These are phyloP conservation scores for Magnusiomyces tetraspermus DNA, from an alignment of 1,139 yeast genomes.

Conservation along the genomic window DNA sequence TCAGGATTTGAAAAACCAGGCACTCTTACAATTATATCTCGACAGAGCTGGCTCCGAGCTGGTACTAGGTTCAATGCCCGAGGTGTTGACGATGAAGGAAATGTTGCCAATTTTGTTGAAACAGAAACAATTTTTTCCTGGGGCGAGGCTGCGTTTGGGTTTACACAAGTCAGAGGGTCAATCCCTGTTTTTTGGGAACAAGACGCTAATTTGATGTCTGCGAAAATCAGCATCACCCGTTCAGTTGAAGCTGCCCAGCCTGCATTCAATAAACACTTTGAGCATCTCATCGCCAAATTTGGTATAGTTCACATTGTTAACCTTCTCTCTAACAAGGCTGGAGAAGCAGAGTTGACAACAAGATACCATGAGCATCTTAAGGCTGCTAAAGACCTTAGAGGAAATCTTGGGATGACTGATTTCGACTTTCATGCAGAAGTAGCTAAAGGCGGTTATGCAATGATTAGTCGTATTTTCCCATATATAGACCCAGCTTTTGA, in stretches of 20 bases:
- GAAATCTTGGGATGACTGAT: slow-evolving; percentile 45
- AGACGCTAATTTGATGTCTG: slow-evolving; percentile 62
- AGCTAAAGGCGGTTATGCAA: slow-evolving; percentile 67
- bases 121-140: slow-evolving; percentile 70
- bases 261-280: slow-evolving; percentile 74
- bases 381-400: slow-evolving; percentile 38
- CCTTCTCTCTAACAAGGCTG: slow-evolving; percentile 65
- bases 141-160: slow-evolving; percentile 55
- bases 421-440: slow-evolving; percentile 95
- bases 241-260: slow-evolving; percentile 90
- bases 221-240: slow-evolving; percentile 79
- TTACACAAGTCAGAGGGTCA: slow-evolving; percentile 84
- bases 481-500: slow-evolving; percentile 54
- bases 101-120: slow-evolving; percentile 88
- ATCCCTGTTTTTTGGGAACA: slow-evolving; percentile 98
- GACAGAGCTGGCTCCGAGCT: slow-evolving; percentile 92
- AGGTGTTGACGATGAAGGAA: slow-evolving; percentile 91
- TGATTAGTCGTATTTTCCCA: slow-evolving; percentile 65
- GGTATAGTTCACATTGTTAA: slow-evolving; percentile 85
- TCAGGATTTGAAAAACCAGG: slow-evolving; percentile 40
- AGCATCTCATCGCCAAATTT: slow-evolving; percentile 56
- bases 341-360: slow-evolving; percentile 63
- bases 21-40: slow-evolving; percentile 70
- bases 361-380: slow-evolving; percentile 53
- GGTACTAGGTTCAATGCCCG: slow-evolving; percentile 92